A percentile compares a stretch with the other conserved stretches of the same genome.
These are phyloP conservation scores for Lipomyces yamanashiensis DNA, from an alignment of 805 yeast species.

Conservation along the genomic window DNA sequence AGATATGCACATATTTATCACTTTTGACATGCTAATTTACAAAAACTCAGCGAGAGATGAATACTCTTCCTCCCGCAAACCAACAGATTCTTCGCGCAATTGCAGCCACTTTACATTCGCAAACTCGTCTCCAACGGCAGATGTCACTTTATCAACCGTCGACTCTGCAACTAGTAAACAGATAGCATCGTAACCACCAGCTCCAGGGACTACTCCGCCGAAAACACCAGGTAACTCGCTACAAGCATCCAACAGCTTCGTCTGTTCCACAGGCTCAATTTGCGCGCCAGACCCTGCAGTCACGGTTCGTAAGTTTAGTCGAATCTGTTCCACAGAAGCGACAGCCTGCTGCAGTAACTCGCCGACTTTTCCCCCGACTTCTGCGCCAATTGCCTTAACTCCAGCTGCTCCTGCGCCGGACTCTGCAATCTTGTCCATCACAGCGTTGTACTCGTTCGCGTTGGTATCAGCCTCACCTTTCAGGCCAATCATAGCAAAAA, in stretches of 20 bases:
- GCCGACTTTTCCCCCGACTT: constrained; percentile 2
- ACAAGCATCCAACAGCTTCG: constrained; percentile 65
- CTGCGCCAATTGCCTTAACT: constrained; percentile 1
- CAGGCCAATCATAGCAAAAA: constrained; percentile 54
- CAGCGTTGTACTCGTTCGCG: constrained; percentile 47
- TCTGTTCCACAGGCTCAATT: constrained; percentile 85
- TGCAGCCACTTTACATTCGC: constrained; percentile 52
- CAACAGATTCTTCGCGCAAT: constrained; percentile 50
- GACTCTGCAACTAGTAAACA: constrained; percentile 61
- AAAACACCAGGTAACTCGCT: constrained; percentile 69
- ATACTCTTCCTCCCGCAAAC: constrained; percentile 40
- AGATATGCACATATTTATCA: background rate
- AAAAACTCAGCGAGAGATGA: constrained; percentile 13
- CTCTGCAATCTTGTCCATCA: constrained; percentile 18
- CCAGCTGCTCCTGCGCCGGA: constrained; percentile 17
- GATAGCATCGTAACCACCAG: constrained; percentile 96
- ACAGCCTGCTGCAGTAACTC: constrained; percentile 16
- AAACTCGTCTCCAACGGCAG: constrained; percentile 31
- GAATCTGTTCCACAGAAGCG: constrained; percentile 47
- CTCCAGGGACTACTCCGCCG: constrained; percentile 98
- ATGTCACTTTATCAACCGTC: constrained; percentile 15
- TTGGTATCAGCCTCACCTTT: constrained; percentile 44
- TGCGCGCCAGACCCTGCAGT: constrained; percentile 75
- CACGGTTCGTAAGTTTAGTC: constrained; percentile 62
- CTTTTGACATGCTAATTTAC: background rate